Evolutionary conservation across 176 grass and related monocot species (phyloP).

Genomic region (Rhipidocladum racemiflorum): DNA sequence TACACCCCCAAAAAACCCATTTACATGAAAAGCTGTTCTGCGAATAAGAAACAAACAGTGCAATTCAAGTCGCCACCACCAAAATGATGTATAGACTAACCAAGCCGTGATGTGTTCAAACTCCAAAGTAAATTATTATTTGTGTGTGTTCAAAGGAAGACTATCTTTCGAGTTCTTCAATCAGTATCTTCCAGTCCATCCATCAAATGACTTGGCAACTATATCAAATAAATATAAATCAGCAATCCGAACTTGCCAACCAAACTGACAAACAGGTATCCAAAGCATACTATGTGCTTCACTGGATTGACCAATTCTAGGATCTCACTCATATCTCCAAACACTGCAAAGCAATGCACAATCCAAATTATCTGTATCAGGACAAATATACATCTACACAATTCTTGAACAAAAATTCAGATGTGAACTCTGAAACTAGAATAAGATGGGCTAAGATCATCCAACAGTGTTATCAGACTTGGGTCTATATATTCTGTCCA

Average conservation of each 20-base stretch:
- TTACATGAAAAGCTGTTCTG: no score
- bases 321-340: not conserved
- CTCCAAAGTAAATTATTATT: not conserved
- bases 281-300: not conserved
- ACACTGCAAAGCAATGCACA: not conserved
- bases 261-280: not conserved
- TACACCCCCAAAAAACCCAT: no score
- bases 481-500: not conserved
- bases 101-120: not conserved
- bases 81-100: not conserved
- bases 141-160: no score
- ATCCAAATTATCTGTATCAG: not conserved
- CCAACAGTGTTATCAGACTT: not conserved
- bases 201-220: not conserved
- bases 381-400: not conserved
- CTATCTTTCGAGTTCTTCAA: no score
- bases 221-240: not conserved
- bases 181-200: not conserved
- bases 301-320: not conserved
- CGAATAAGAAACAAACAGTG: no score
- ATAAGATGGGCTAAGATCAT: not conserved
- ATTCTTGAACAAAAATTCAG: not conserved
- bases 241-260: not conserved
- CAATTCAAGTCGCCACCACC: not conserved
- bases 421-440: not conserved